phyloP scores from a whole-genome alignment of 441 rosid genomes.

The Capsella rubella region DNA sequence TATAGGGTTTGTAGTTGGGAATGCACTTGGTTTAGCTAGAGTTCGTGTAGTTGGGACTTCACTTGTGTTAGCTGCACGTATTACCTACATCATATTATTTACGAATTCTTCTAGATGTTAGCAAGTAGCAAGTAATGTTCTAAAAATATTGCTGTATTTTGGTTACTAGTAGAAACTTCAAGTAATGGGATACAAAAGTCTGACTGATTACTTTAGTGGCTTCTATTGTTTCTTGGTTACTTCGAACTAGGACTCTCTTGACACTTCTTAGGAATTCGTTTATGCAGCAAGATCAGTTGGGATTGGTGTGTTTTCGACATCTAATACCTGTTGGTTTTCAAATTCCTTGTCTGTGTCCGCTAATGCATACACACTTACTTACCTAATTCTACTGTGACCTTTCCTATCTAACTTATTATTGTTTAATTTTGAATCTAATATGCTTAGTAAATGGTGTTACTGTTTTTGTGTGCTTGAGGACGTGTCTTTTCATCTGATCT shows the following conservation, averaged over 20 bases:
- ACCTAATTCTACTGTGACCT: neutral
- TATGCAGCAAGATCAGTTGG: neutral
- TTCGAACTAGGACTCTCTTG: neutral
- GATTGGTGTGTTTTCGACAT: neutral
- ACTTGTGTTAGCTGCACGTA: neutral
- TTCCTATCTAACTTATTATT: neutral
- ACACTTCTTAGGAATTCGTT: neutral
- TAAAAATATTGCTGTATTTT: neutral
- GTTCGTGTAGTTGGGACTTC: neutral
- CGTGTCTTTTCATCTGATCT: neutral
- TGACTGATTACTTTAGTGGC: neutral
- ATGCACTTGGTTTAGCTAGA: constrained; percentile 7
- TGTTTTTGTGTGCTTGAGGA: neutral
- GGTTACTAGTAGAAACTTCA: neutral
- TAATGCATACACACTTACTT: neutral
- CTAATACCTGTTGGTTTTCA: neutral
- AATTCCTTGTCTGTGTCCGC: neutral
- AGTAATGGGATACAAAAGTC: neutral
- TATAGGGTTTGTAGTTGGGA: constrained; percentile 16
- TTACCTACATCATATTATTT: neutral
- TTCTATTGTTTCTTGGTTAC: neutral
- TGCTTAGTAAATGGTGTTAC: neutral
- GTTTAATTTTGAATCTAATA: neutral
- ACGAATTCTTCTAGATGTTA: neutral
- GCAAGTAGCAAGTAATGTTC: too few relatives aligned